Conservation (phyloP, 371 early-diverging fungal species). For the Funneliformis caledonium region DNA sequence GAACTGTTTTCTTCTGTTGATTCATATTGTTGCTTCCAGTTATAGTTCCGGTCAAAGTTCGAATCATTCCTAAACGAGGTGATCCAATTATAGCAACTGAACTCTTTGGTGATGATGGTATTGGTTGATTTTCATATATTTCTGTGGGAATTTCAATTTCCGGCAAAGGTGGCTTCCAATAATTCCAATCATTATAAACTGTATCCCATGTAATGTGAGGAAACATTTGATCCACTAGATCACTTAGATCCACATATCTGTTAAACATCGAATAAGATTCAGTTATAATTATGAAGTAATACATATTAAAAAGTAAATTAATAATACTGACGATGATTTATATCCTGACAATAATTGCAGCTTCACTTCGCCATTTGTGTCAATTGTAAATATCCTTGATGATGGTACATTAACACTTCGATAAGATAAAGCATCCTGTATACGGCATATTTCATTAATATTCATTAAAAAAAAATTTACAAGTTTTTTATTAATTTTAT, state of each 20-base stretch:
- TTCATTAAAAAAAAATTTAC: not conserved
- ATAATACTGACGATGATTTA: conserved; percentile 69
- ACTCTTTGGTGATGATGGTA: conserved; percentile 45
- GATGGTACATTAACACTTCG: conserved; percentile 93
- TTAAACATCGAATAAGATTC: not conserved
- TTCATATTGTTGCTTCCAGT: conserved; percentile 9
- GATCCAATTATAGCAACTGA: conserved; percentile 12
- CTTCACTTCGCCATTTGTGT: conserved; percentile 91
- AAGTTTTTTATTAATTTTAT: not conserved
- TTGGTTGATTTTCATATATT: conserved; percentile 45
- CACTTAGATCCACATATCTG: conserved; percentile 85
- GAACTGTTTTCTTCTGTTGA: not conserved
- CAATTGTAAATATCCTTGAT: conserved; percentile 97
- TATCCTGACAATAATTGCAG: conserved; percentile 86
- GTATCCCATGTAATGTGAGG: conserved; percentile 63
- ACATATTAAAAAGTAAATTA: conserved; percentile 10
- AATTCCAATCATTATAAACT: conserved; percentile 88
- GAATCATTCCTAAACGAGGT: conserved; percentile 47
- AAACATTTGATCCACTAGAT: conserved; percentile 96
- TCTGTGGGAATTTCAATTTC: conserved; percentile 58
- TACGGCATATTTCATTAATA: not conserved
- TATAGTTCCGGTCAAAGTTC: conserved; percentile 38
- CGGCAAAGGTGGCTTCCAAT: conserved; percentile 72
- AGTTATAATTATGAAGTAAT: not conserved
- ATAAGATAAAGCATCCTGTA: conserved; percentile 89